Conservation (phyloP, 2,329 filamentous ascomycete species). For the Didymella segeticola region DNA sequence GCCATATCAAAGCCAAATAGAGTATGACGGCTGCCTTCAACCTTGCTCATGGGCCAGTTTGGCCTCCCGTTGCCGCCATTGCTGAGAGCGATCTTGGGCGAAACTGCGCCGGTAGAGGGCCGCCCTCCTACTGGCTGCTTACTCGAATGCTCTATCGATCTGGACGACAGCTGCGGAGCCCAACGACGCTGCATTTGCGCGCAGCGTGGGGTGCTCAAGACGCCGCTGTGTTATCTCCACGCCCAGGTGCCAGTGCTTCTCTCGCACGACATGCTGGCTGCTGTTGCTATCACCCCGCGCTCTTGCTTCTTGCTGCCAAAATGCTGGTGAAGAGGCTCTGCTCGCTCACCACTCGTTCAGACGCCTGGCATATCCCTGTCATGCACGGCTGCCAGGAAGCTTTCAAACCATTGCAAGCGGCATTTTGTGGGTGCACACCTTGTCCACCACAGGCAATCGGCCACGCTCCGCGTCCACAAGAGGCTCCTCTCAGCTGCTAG, state of each 20-base stretch:
- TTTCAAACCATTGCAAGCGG: slow-evolving; percentile 21
- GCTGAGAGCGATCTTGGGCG: slow-evolving; percentile 27
- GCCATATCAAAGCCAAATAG: slow-evolving; percentile 24
- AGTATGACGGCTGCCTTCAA: slow-evolving; percentile 10
- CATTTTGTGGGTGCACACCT: slow-evolving; percentile 18
- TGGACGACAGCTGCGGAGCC: slow-evolving; percentile 20
- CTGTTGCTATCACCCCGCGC: slow-evolving; percentile 2
- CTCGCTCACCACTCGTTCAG: slow-evolving; percentile 11
- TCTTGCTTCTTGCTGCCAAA: background rate
- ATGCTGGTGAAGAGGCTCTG: slow-evolving; percentile 20
- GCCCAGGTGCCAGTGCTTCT: slow-evolving; percentile 15
- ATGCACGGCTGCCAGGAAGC: slow-evolving; percentile 13
- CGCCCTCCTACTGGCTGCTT: slow-evolving; percentile 26
- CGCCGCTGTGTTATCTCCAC: slow-evolving; percentile 7
- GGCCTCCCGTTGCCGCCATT: slow-evolving; percentile 30
- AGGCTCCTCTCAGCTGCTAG: slow-evolving; percentile 16
- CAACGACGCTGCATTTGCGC: slow-evolving; percentile 14
- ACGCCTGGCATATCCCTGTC: slow-evolving; percentile 15
- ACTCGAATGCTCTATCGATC: slow-evolving; percentile 16
- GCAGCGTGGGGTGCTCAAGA: slow-evolving; percentile 23
- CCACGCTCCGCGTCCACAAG: slow-evolving; percentile 27
- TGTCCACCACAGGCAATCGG: slow-evolving; percentile 27
- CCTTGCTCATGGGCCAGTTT: slow-evolving; percentile 15
- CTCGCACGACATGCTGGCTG: slow-evolving; percentile 5
- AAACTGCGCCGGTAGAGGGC: slow-evolving; percentile 15